Evolutionary conservation across 768 basidiomycete genomes (phyloP).

Genomic region (Serendipita sp.): DNA sequence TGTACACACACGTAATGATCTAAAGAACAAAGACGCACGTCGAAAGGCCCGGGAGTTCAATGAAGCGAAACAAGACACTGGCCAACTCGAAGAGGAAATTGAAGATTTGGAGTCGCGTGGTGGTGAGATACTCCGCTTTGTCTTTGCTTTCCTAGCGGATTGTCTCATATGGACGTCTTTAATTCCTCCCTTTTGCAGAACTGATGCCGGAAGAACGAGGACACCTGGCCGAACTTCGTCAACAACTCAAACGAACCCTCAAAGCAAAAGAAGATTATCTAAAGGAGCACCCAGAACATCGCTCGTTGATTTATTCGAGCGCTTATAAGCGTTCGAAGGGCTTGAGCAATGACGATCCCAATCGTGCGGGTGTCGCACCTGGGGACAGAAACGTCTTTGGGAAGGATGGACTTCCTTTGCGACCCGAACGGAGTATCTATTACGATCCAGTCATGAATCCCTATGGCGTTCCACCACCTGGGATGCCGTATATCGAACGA

Average conservation of each 20-base stretch:
- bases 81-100: conserved; percentile 11
- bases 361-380: conserved; percentile 25
- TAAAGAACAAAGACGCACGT: conserved; percentile 81
- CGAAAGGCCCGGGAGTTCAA: conserved; percentile 71
- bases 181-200: conserved; percentile 22
- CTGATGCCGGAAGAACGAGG: conserved; percentile 37
- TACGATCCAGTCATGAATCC: conserved; percentile 91
- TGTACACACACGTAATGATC: too few relatives aligned
- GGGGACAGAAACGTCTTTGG: conserved; percentile 56
- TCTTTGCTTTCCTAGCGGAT: too few relatives aligned
- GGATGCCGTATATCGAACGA: conserved; percentile 88
- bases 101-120: neutral
- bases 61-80: conserved; percentile 88
- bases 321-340: conserved; percentile 27
- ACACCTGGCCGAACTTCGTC: conserved; percentile 55
- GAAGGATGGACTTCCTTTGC: conserved; percentile 69
- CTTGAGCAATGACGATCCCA: conserved; percentile 25
- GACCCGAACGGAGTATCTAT: conserved; percentile 86
- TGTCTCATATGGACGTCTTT: conserved; percentile 34
- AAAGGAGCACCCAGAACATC: conserved; percentile 83
- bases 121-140: conserved; percentile 41
- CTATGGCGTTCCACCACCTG: conserved; percentile 84
- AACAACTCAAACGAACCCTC: conserved; percentile 64
- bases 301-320: conserved; percentile 58
- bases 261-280: conserved; percentile 87